phyloP scores from a whole-genome alignment of 805 yeast species.

The Suhomyces prunicola region DNA sequence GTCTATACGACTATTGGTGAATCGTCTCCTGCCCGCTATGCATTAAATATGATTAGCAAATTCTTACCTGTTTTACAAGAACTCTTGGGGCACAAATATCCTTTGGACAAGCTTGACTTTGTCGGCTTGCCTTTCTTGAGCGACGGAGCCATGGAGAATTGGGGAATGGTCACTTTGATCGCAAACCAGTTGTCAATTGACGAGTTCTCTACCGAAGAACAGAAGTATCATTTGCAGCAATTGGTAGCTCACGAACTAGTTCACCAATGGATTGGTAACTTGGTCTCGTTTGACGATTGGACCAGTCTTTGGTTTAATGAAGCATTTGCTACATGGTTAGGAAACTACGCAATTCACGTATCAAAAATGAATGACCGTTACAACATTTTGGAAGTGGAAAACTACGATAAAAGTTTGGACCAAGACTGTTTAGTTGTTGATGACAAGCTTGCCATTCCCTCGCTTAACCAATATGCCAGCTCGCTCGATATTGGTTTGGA shows the following conservation, averaged over 20 bases:
- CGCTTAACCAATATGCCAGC: conserved; percentile 34
- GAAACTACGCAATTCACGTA: conserved; percentile 41
- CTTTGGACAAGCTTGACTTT: conserved; percentile 63
- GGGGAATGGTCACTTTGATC: conserved; percentile 64
- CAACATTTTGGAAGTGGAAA: conserved; percentile 8
- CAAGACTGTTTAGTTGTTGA: conserved; percentile 28
- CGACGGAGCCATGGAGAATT: conserved; percentile 81
- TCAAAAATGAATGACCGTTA: conserved; percentile 16
- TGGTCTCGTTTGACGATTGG: conserved; percentile 66
- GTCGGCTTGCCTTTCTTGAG: conserved; percentile 66
- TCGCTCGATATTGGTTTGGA: conserved; percentile 22
- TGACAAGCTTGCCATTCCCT: conserved; percentile 22
- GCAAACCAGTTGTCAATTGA: conserved; percentile 42
- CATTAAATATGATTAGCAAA: conserved; percentile 46
- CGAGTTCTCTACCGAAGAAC: conserved; percentile 18
- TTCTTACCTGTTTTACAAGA: conserved; percentile 48
- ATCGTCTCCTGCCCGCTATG: conserved; percentile 43
- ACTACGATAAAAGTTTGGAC: conserved; percentile 31
- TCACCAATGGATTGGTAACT: conserved; percentile 80
- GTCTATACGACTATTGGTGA: conserved; percentile 57
- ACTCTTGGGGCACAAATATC: conserved; percentile 46
- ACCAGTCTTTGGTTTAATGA: conserved; percentile 72
- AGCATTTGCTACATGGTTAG: conserved; percentile 73
- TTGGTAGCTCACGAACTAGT: conserved; percentile 69
- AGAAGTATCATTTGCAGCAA: conserved; percentile 43